phyloP scores from a whole-genome alignment of 352 stramenopile species.

The Phytophthora meadii region DNA sequence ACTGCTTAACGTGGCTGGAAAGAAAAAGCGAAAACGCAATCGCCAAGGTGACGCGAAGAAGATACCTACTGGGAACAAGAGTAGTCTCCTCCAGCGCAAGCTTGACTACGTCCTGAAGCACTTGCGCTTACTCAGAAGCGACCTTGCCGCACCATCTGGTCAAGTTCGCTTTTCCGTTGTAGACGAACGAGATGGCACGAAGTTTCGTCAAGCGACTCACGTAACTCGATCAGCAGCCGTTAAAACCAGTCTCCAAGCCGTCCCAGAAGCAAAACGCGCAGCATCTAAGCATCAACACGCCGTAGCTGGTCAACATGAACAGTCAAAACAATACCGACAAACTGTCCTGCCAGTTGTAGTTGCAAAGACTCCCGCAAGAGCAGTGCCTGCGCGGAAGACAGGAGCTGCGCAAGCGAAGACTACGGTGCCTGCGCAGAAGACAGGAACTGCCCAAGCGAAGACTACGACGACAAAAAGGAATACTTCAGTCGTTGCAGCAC shows the following conservation, averaged over 20 bases:
- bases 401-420: not conserved
- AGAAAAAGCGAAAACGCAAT: slow-evolving; percentile 33
- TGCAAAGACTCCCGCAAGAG: not conserved
- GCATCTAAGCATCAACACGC: not conserved
- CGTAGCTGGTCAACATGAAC: not conserved
- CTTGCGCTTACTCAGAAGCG: slow-evolving; percentile 35
- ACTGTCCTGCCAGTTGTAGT: not conserved
- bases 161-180: slow-evolving; percentile 47
- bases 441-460: not conserved
- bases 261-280: not conserved
- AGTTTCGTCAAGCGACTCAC: slow-evolving; percentile 37
- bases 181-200: slow-evolving; percentile 27
- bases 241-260: not conserved
- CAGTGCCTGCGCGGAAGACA: not conserved
- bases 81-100: slow-evolving; percentile 35
- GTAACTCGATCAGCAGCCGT: not conserved
- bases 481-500: not conserved
- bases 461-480: not conserved
- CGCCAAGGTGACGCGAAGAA: slow-evolving; percentile 5
- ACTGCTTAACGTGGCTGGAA: slow-evolving; percentile 30
- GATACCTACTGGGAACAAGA: slow-evolving; percentile 39
- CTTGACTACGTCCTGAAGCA: slow-evolving; percentile 52
- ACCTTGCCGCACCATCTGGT: slow-evolving; percentile 24
- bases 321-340: not conserved
- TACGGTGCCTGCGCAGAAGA: not conserved